Evolutionary conservation across 2,329 filamentous ascomycete genomes (phyloP).

Genomic region (Hymenoscyphus scutula): DNA sequence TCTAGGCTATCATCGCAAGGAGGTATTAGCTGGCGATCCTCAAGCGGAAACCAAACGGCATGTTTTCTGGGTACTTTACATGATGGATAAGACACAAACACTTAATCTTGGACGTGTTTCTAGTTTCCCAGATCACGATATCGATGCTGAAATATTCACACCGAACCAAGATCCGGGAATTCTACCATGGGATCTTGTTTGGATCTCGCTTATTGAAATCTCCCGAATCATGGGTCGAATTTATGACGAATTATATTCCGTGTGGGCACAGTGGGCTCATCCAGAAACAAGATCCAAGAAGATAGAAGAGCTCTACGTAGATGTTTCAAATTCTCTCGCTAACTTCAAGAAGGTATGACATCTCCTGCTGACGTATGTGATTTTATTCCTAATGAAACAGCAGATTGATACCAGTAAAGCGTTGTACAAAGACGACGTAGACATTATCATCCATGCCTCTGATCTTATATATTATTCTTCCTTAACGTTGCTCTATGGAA

Average conservation of each 20-base stretch:
- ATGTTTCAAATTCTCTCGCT: conserved; percentile 15
- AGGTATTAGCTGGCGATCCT: conserved; percentile 15
- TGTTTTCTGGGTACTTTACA: conserved; percentile 23
- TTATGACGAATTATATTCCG: conserved; percentile 21
- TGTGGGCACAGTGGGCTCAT: conserved; percentile 9
- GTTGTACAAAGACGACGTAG: conserved; percentile 14
- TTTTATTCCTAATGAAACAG: not conserved
- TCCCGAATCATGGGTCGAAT: conserved; percentile 18
- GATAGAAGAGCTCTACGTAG: conserved; percentile 14
- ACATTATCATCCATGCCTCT: conserved; percentile 18
- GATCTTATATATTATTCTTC: conserved; percentile 23
- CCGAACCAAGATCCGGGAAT: conserved; percentile 10
- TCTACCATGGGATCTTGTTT: conserved; percentile 17
- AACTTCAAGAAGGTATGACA: conserved; percentile 16
- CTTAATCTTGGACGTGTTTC: conserved; percentile 21
- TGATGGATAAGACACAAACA: conserved; percentile 23
- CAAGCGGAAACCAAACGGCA: conserved; percentile 20
- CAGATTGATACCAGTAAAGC: conserved; percentile 17
- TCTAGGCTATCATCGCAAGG: conserved; percentile 22
- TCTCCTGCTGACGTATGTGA: not conserved
- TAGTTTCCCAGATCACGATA: conserved; percentile 21
- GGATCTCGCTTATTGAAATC: conserved; percentile 16
- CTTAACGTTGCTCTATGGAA: conserved; percentile 19
- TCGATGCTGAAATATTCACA: conserved; percentile 19
- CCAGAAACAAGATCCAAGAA: conserved; percentile 13